phyloP scores from a whole-genome alignment of 495 filamentous ascomycete species.

The Thermothielavioides terrestris region DNA sequence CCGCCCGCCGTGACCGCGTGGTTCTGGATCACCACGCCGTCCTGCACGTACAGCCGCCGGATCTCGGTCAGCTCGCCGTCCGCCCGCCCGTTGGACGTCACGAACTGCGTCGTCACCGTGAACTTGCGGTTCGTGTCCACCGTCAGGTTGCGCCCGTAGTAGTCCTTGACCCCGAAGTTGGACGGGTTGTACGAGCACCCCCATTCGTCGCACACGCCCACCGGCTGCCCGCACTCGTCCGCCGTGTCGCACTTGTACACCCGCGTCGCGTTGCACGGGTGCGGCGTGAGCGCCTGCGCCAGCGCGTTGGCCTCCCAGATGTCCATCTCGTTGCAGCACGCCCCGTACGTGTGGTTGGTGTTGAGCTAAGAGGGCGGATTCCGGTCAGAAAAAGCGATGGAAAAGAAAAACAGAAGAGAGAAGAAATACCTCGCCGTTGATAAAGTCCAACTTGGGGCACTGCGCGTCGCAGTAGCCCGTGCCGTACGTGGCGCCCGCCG shows the following conservation, averaged over 20 bases:
- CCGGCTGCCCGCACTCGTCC: conserved; percentile 40
- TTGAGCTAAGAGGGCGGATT: conserved; percentile 37
- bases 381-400: too few relatives aligned
- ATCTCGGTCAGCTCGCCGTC: conserved; percentile 46
- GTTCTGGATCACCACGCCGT: conserved; percentile 38
- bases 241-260: conserved; percentile 43
- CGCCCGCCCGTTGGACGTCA: conserved; percentile 45
- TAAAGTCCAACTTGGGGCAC: conserved; percentile 49
- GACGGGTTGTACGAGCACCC: conserved; percentile 65
- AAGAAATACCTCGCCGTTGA: conserved; percentile 38
- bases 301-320: conserved; percentile 57
- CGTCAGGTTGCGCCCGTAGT: conserved; percentile 39
- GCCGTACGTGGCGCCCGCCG: conserved; percentile 55
- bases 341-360: conserved; percentile 40
- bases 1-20: conserved; percentile 9
- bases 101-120: conserved; percentile 64
- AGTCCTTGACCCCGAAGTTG: conserved; percentile 44
- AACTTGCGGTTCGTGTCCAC: conserved; percentile 38
- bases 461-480: conserved; percentile 68
- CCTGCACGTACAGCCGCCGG: conserved; percentile 53
- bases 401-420: too few relatives aligned
- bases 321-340: conserved; percentile 58
- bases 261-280: conserved; percentile 45
- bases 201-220: conserved; percentile 54
- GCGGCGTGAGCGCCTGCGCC: conserved; percentile 49